Conservation (phyloP, 306 rosid genomes). For the Acacia acuminata region DNA sequence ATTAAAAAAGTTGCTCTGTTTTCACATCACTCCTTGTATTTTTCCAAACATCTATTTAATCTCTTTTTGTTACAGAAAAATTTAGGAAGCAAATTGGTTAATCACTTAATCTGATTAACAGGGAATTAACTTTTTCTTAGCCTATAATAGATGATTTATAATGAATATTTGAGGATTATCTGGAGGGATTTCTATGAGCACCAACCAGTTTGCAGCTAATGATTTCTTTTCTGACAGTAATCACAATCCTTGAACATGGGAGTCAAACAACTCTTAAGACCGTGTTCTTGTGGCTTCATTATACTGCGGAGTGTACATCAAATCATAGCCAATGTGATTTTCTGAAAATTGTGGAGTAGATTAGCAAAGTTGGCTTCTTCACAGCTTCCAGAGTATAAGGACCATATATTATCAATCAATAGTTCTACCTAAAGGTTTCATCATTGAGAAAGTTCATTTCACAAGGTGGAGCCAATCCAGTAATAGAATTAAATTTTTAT, state of each 20-base stretch:
- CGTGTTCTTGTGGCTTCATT: not conserved
- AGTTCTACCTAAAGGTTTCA: slow-evolving; percentile 14
- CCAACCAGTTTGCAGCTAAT: not conserved
- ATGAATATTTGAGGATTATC: slow-evolving; percentile 1
- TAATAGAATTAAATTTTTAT: slow-evolving; percentile 8
- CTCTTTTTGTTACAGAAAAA: not conserved
- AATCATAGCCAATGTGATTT: not conserved
- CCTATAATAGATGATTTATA: not conserved
- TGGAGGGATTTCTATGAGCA: slow-evolving; percentile 6
- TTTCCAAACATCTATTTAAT: not conserved
- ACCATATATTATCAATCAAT: slow-evolving; percentile 4
- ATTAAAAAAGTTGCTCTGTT: not conserved
- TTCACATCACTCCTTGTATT: not conserved
- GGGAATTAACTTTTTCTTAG: not conserved
- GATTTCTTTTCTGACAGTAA: slow-evolving; percentile 3
- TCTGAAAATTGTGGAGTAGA: not conserved
- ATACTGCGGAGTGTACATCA: not conserved
- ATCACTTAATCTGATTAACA: not conserved
- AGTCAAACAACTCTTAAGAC: slow-evolving; percentile 15
- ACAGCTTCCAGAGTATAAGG: slow-evolving; percentile 29
- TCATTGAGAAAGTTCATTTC: slow-evolving; percentile 21
- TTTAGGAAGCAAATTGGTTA: not conserved
- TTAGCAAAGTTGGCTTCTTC: not conserved
- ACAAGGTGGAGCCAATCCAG: slow-evolving; percentile 28
- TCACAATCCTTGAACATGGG: slow-evolving; percentile 10